Evolutionary conservation across 2,329 filamentous ascomycete species (phyloP).

Genomic region (Alternaria rosae): DNA sequence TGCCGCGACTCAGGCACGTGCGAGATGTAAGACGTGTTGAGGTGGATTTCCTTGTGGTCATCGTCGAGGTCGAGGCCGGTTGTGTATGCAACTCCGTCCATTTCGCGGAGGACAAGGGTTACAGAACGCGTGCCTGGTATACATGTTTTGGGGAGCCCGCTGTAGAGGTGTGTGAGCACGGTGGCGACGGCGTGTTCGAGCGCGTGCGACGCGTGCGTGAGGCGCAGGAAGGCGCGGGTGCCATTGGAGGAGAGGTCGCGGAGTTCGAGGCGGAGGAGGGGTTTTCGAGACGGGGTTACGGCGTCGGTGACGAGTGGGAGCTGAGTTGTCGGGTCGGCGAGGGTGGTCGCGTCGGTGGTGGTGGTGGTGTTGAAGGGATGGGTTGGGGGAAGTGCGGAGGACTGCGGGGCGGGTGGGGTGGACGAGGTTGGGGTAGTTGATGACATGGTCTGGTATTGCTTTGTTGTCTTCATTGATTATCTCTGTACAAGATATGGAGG

Average conservation of each 20-base stretch:
- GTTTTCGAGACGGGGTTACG: slow-evolving; percentile 46
- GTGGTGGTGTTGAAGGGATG: slow-evolving; percentile 11
- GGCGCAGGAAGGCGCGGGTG: slow-evolving; percentile 69
- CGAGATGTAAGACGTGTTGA: slow-evolving; percentile 78
- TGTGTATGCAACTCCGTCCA: slow-evolving; percentile 89
- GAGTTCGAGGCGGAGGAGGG: slow-evolving; percentile 57
- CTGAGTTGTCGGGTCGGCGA: neutral
- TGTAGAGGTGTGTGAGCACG: slow-evolving; percentile 78
- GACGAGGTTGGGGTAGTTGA: slow-evolving; percentile 19
- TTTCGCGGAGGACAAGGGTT: slow-evolving; percentile 79
- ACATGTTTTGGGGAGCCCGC: slow-evolving; percentile 29
- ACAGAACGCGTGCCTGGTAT: slow-evolving; percentile 79
- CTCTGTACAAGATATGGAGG: neutral
- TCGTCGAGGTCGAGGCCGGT: slow-evolving; percentile 78
- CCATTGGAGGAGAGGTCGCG: slow-evolving; percentile 64
- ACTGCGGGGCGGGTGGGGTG: slow-evolving; percentile 34
- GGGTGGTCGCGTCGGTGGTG: slow-evolving; percentile 1
- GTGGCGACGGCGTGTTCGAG: slow-evolving; percentile 69
- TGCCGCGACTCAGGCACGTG: slow-evolving; percentile 43
- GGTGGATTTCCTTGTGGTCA: slow-evolving; percentile 93
- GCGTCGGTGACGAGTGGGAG: slow-evolving; percentile 8
- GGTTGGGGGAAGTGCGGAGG: slow-evolving; percentile 39
- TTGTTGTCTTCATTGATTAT: slow-evolving; percentile 29
- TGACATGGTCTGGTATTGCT: slow-evolving; percentile 50
- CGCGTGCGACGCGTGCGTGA: slow-evolving; percentile 68